Conservation (phyloP, 768 basidiomycete species). For the Tephrocybe sp. region DNA sequence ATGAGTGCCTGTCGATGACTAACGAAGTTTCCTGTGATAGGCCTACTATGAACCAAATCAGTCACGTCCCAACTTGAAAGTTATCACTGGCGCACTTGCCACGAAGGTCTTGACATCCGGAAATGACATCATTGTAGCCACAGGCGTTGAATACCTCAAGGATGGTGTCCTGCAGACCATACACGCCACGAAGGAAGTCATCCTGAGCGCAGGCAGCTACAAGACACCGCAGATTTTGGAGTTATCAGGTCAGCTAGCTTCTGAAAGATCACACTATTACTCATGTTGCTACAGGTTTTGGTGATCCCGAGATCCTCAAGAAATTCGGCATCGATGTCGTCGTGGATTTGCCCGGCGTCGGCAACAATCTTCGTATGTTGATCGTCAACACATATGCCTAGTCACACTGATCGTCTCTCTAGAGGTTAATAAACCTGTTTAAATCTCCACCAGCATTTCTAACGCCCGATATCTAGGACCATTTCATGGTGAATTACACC, state of each 20-base stretch:
- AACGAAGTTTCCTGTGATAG: background rate
- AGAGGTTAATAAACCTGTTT: background rate
- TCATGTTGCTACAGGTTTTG: conserved; percentile 3
- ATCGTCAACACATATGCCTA: background rate
- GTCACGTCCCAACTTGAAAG: conserved; percentile 10
- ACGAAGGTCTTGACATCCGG: too few species aligned
- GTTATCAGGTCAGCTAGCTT: conserved; percentile 5
- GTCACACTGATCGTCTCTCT: background rate
- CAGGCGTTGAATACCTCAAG: too few species aligned
- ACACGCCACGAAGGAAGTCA: background rate
- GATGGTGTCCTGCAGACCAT: background rate
- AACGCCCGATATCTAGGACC: background rate
- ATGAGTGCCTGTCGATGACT: background rate
- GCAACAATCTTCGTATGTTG: conserved; percentile 7
- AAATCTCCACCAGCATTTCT: background rate
- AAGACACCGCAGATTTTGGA: too few species aligned
- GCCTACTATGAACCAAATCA: too few species aligned
- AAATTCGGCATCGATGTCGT: background rate
- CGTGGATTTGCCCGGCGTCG: conserved; percentile 7
- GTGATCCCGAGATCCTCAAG: conserved; percentile 2
- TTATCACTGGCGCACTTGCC: conserved; percentile 10
- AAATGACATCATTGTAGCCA: background rate
- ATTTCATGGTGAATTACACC: background rate
- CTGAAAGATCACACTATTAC: too few species aligned
- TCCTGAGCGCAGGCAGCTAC: too few species aligned